Evolutionary conservation across 164 flowering plant species (phyloP), one percentile per base, ranked within the genome.

Genomic region (Magnolia sinica): DNA sequence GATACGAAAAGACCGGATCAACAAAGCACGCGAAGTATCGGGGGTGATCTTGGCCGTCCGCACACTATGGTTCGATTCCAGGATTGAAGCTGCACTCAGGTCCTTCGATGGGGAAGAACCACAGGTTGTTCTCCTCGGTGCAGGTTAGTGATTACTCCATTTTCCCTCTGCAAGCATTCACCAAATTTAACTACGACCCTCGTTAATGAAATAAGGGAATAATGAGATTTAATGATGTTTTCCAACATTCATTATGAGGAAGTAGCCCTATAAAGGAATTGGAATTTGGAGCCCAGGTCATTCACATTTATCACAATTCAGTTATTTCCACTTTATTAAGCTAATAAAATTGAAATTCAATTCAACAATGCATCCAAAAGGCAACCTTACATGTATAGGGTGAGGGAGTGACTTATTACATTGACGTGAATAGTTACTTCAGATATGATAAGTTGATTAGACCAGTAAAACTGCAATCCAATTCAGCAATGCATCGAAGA

Each of bases 11-110:
- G 98, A 94, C 77, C 70, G 75, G 51, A 84, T 82, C 49, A 91
- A 82, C 80, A 93, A 92, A 79, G 95, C 98, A 19, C 87, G 88
- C 22, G 97, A 92, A 80, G 75, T 91, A 18, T 91, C 97, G 0
- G 97, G 97, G 3, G 96, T 94, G 71, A 88, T 94, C 70, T 91
- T 94, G 69, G 98, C 97, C 6, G 92, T 94, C 70, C 86, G 98
- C 59, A 92, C 97, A 19, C 93, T 94, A 31, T 92, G 98, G 98
- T 94, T 94, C 74, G 98, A 94, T 76, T 79, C 90, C 13, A 87
- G 87, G 74, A 79, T 94, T 64, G 92, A 94, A 84, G 91, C 85
- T 49, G 92, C 93, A 69, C 83, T 94, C 64, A 76, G 55, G 52
- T 92, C 92, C 67, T 88, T 87, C 61, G 77, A 65, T 37, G 84